Conservation (phyloP, 1,284 basidiomycete genomes). For the Fomitiporia mediterranea region DNA sequence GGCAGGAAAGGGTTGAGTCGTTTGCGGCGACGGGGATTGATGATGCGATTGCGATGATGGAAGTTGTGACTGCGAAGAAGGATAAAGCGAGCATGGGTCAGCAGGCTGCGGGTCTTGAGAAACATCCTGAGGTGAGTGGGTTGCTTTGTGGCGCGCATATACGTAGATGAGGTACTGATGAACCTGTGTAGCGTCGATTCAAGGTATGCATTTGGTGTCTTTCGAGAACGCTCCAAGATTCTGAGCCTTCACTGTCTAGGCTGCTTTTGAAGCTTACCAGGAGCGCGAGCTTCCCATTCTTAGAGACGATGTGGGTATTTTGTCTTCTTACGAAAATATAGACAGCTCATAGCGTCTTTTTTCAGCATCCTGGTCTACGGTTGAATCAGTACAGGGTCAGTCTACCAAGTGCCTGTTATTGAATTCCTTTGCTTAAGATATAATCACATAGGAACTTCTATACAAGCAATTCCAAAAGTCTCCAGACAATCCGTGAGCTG, state of each 20-base stretch:
- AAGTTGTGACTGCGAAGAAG: conserved; percentile 85
- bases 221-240: not conserved
- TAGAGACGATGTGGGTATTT: conserved; percentile 58
- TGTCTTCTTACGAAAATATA: conserved; percentile 15
- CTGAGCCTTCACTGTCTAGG: conserved; percentile 39
- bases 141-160: conserved; percentile 9
- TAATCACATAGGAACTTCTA: conserved; percentile 52
- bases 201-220: conserved; percentile 45
- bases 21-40: conserved; percentile 87
- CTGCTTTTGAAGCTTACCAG: conserved; percentile 89
- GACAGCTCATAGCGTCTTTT: conserved; percentile 17
- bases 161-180: conserved; percentile 14
- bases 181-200: conserved; percentile 63
- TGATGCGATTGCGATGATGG: conserved; percentile 86
- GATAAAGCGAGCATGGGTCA: conserved; percentile 87
- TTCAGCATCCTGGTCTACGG: conserved; percentile 74
- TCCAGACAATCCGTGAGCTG: conserved; percentile 78
- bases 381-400: conserved; percentile 79
- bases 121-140: conserved; percentile 85
- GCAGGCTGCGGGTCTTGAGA: conserved; percentile 83
- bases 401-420: conserved; percentile 5
- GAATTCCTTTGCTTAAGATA: conserved; percentile 14
- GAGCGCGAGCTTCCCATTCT: conserved; percentile 82
- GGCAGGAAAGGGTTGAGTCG: conserved; percentile 52
- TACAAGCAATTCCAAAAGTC: conserved; percentile 87